Evolutionary conservation across 2,329 filamentous ascomycete species (phyloP), one percentile per base, ranked within the genome.

Genomic region (Aspergillus thermomutatus): DNA sequence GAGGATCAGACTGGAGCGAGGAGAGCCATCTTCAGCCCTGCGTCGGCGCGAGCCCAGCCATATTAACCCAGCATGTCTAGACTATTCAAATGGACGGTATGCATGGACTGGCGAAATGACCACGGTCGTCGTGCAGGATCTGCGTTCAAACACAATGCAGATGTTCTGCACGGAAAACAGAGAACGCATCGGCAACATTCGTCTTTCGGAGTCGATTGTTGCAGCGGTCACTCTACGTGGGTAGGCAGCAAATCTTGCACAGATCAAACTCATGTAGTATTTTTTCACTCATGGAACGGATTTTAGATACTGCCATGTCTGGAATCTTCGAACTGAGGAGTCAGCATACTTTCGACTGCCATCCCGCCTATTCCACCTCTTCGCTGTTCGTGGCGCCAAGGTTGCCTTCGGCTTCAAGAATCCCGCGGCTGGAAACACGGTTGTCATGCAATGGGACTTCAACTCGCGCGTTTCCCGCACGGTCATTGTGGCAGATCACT

Each of bases 291-390:
- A 53, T 34, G 25, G 9, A 34, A 27, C 23, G 10, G n/a, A 5
- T 17, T 28, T 21, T 34, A 72, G 69, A 27, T 64, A 66, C 28
- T 73, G 70, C 45, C 62, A 71, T 57, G 63, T 67, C n/a, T 74
- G 70, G 69, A 58, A 68, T 45, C 49, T 68, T 17, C 25, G 58
- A 11, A 66, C 64, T 2, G 56, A 63, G 17, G 56, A 65, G 19
- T 34, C 60, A 26, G 55, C 54, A 23, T 60, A 48, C 9, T 67
- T 74, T 43, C 71, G 69, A 26, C 26, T 74, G n/a, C 63, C 69
- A 9, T 68, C 65, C 2, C 10, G 54, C 8, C 25, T 50, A 14
- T 60, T 60, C 49, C 7, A n/a, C 1, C 34, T 58, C 37, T 65
- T 70, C 50, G 34, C 64, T 19, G 53, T 65, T 9, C 58, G 60